phyloP scores from a whole-genome alignment of 2,329 filamentous ascomycete genomes.

The Orbilia javanica region DNA sequence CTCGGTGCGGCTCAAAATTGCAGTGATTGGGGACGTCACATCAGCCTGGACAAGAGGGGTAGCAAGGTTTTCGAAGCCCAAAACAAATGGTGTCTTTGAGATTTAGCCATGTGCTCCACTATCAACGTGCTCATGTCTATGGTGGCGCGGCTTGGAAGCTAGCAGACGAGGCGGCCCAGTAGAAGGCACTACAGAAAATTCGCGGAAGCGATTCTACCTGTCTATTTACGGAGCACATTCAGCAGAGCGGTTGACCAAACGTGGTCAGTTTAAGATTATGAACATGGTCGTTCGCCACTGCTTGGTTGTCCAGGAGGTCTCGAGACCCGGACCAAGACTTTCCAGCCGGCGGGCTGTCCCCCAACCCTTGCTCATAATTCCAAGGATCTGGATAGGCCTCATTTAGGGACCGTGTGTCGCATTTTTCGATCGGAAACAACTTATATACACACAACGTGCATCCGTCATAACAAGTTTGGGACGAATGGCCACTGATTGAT shows the following conservation, averaged over 20 bases:
- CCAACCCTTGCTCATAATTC: slow-evolving; percentile 17
- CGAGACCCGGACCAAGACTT: slow-evolving; percentile 15
- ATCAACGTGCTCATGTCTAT: not conserved
- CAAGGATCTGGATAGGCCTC: slow-evolving; percentile 31
- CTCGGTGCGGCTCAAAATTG: slow-evolving; percentile 41
- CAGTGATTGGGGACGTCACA: not conserved
- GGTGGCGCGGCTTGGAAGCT: not conserved
- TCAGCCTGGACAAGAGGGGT: slow-evolving; percentile 1
- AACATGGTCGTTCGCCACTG: slow-evolving; percentile 22
- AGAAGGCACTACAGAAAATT: not conserved
- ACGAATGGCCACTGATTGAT: slow-evolving; percentile 1
- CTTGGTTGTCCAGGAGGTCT: slow-evolving; percentile 3
- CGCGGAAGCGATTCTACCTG: slow-evolving; percentile 10
- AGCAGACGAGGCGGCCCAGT: not conserved
- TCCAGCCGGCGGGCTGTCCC: slow-evolving; percentile 19
- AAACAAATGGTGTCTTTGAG: slow-evolving; percentile 27
- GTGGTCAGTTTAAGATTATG: slow-evolving; percentile 45
- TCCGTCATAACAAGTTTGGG: not conserved
- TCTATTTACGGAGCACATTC: no score
- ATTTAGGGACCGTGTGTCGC: slow-evolving; percentile 36
- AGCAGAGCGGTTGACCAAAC: slow-evolving; percentile 33
- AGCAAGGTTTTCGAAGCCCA: slow-evolving; percentile 27
- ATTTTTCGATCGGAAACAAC: slow-evolving; percentile 8
- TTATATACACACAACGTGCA: slow-evolving; percentile 46
- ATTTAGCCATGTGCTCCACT: slow-evolving; percentile 33